phyloP scores from a whole-genome alignment of 371 early-diverging fungal genomes.

The Saksenaea vasiformis region DNA sequence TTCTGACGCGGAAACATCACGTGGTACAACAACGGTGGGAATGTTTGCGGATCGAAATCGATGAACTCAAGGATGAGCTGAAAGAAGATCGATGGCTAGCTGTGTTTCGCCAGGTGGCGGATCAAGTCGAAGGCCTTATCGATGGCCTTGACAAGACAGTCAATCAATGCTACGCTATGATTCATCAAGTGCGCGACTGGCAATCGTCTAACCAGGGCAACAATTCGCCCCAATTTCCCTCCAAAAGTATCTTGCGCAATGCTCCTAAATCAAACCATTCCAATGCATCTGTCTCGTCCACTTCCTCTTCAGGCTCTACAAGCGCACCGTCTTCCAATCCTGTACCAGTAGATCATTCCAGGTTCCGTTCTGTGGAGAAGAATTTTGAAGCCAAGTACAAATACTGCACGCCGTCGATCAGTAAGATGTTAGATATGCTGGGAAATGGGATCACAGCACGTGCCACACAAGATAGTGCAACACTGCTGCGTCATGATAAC shows the following conservation, averaged over 20 bases:
- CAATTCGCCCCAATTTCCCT: conserved; percentile 1
- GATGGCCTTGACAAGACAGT: conserved; percentile 61
- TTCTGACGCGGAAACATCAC: conserved; percentile 36
- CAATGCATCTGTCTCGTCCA: conserved; percentile 3
- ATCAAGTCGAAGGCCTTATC: conserved; percentile 64
- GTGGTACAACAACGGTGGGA: conserved; percentile 52
- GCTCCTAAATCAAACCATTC: conserved; percentile 18
- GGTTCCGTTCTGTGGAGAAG: conserved; percentile 53
- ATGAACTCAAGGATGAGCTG: conserved; percentile 59
- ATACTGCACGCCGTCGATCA: conserved; percentile 62
- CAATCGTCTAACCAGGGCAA: conserved; percentile 6
- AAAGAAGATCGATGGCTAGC: conserved; percentile 66
- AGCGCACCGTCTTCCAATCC: conserved; percentile 20
- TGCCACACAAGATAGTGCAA: conserved; percentile 49
- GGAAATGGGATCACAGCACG: conserved; percentile 60
- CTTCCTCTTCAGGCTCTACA: conserved; percentile 6
- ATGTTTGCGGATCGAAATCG: conserved; percentile 37
- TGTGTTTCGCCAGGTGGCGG: conserved; percentile 62
- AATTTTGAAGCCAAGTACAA: conserved; percentile 67
- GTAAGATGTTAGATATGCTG: conserved; percentile 60
- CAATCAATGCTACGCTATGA: conserved; percentile 51
- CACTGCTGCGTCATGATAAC: conserved; percentile 46
- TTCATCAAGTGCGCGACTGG: conserved; percentile 52
- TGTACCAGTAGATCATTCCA: conserved; percentile 45
- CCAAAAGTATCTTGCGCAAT: conserved; percentile 20